Base-by-base conservation (phyloP, 148 eudicot genomes). In the Silene latifolia region DNA sequence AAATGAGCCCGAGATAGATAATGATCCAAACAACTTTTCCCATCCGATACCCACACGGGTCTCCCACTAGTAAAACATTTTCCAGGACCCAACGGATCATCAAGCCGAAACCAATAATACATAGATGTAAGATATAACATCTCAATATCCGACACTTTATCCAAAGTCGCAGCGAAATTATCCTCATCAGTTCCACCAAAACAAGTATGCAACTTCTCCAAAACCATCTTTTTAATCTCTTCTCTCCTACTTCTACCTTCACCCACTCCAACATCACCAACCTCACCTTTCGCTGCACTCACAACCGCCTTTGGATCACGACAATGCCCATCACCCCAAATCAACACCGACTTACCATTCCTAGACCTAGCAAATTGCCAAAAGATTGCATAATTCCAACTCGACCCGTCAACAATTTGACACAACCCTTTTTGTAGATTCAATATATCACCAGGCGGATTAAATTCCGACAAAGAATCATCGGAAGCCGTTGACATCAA, bases 271-370 rank as follows among this genome's bases (percentile, higher is more conserved):
- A 72, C 82, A 69, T 76, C 75, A 54, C 74, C 81, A 73, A 77
- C 76, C 19, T 48, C 80, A 10, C 27, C 46, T 20, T 54, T 63
- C 71, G 57, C 0, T 2, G 77, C 69, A 18, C 56, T 66, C 23
- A 44, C 80, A 75, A 65, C 80, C 71, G 81, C 83, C 60, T 78
- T 85, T 0, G 78, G 77, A 70, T 83, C 89, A 21, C 82, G 84
- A 51, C 89, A 95, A 84, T 90, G 86, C 42, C 99, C 99, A 70
- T 90, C 97, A 4, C 99, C 97, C 99, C 97, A 95, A 80, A 95
- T 95, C 73, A 95, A 87, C 83, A 89, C 99, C 20, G 96, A 83
- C 77, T 79, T 88, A 5, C 92, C 92, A n/a, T 84, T 86, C 80
- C 89, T 95, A 7, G 97, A 86, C 72, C 88, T 85, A 54, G 91